phyloP scores from a whole-genome alignment of 345 rosid species.

The Bruguiera parviflora region DNA sequence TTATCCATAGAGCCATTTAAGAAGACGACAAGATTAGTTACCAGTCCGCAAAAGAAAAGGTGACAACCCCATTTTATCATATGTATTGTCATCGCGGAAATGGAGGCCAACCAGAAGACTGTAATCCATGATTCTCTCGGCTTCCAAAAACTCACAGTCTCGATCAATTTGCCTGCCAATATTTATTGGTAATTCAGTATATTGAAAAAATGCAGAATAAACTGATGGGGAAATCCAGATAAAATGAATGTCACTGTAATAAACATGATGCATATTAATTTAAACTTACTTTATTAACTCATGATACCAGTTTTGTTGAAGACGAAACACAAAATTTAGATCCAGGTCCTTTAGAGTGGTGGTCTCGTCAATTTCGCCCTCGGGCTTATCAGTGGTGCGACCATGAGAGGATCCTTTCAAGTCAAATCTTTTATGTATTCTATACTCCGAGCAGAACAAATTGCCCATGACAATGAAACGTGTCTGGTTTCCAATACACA shows the following conservation, averaged over 20 bases:
- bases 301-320: constrained; percentile 75
- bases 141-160: constrained; percentile 93
- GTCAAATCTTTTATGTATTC: constrained; percentile 93
- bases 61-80: constrained; percentile 86
- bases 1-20: background rate
- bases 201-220: constrained; percentile 1
- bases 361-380: constrained; percentile 95
- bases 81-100: constrained; percentile 79
- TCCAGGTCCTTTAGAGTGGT: constrained; percentile 94
- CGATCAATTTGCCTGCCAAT: constrained; percentile 73
- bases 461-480: constrained; percentile 98
- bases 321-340: constrained; percentile 82
- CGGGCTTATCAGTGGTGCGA: constrained; percentile 80
- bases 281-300: constrained; percentile 72
- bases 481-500: constrained; percentile 47
- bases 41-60: constrained; percentile 89
- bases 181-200: background rate
- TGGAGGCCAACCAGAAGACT: constrained; percentile 95
- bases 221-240: background rate
- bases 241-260: background rate
- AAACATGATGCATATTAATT: background rate
- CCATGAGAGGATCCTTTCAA: constrained; percentile 98
- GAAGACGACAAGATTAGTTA: constrained; percentile 18
- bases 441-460: constrained; percentile 88
- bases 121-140: constrained; percentile 93